Conservation (phyloP, 768 basidiomycete genomes). For the Boletus coccyginus region DNA sequence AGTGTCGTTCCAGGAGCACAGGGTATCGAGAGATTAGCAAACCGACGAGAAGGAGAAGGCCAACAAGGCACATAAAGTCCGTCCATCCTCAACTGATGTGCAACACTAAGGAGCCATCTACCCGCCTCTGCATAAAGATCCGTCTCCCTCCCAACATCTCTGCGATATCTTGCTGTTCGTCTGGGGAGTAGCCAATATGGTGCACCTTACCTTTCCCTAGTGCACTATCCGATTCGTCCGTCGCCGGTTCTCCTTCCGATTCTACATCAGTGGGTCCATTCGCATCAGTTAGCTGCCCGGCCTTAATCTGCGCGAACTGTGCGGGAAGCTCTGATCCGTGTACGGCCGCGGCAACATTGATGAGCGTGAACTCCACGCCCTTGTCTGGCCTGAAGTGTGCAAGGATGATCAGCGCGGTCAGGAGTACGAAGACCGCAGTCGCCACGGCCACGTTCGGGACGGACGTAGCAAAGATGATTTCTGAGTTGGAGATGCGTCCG, state of each 20-base stretch:
- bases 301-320: conserved; percentile 7
- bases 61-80: not conserved
- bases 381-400: conserved; percentile 25
- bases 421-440: conserved; percentile 24
- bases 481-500: conserved; percentile 19
- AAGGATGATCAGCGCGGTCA: conserved; percentile 17
- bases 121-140: conserved; percentile 16
- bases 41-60: not conserved
- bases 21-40: not conserved
- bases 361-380: conserved; percentile 22
- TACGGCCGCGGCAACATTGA: conserved; percentile 20
- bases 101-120: conserved; percentile 19
- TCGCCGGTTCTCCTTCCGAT: not conserved
- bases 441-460: conserved; percentile 27
- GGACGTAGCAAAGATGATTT: conserved; percentile 25
- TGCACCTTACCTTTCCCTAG: not conserved
- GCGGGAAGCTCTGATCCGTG: conserved; percentile 26
- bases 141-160: conserved; percentile 6
- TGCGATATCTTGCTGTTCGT: not conserved
- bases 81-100: conserved; percentile 9
- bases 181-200: not conserved
- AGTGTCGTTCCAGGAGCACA: not conserved
- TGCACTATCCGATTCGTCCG: not conserved
- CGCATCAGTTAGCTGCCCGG: not conserved
- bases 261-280: not conserved